phyloP scores from a whole-genome alignment of 352 stramenopile species.

The Stramenopiles sp. region DNA sequence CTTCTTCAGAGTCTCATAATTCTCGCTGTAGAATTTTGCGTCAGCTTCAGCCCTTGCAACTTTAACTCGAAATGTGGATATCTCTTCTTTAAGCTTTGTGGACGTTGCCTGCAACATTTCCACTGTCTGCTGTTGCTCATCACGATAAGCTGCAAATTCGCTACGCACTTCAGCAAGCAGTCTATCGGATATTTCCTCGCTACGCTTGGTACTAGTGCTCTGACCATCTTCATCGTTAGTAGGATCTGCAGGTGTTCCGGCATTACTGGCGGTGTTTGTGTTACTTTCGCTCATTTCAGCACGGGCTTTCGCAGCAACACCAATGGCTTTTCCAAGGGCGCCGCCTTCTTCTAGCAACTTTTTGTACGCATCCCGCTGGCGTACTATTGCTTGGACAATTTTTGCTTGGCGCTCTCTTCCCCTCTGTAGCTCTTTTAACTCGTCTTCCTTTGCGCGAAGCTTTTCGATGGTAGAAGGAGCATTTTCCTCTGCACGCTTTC shows the following conservation, averaged over 20 bases:
- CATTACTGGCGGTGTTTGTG: not conserved
- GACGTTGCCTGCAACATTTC: not conserved
- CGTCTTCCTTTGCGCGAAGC: not conserved
- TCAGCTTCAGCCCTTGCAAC: not conserved
- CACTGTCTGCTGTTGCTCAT: not conserved
- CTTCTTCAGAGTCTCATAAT: not conserved
- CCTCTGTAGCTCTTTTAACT: not conserved
- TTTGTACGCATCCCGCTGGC: not conserved
- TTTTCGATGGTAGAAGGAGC: not conserved
- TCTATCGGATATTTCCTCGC: not conserved
- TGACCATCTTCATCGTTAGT: not conserved
- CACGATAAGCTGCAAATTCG: not conserved
- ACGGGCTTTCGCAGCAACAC: not conserved
- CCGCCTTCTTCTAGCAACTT: not conserved
- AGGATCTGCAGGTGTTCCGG: not conserved
- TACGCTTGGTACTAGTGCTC: not conserved
- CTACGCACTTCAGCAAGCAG: not conserved
- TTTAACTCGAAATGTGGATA: not conserved
- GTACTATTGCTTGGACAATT: not conserved
- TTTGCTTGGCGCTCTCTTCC: not conserved
- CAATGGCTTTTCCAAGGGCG: not conserved
- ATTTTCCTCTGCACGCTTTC: not conserved
- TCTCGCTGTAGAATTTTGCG: not conserved
- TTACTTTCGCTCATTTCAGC: not conserved
- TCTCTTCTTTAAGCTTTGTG: not conserved